phyloP scores from a whole-genome alignment of 441 rosid genomes.

The Dalechampia spathulata region DNA sequence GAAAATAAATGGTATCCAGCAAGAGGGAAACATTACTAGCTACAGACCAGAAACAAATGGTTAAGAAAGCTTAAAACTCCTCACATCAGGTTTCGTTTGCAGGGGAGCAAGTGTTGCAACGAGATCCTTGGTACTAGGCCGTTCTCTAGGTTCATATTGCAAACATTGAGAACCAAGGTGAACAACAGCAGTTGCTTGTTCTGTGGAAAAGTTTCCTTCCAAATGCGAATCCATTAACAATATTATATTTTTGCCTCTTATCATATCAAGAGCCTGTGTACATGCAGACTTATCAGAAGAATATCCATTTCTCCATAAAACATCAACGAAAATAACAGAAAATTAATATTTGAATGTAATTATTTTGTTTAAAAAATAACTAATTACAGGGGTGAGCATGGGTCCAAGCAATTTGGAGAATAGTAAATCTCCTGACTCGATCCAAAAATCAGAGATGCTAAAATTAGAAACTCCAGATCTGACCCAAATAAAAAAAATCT shows the following conservation, averaged over 20 bases:
- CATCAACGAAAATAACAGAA: no score
- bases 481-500: no score
- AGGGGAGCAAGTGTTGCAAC: slow-evolving; percentile 70
- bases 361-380: no score
- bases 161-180: slow-evolving; percentile 88
- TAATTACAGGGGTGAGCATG: no score
- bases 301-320: no score
- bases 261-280: slow-evolving; percentile 92
- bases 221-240: slow-evolving; percentile 91
- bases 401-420: no score
- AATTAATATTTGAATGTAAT: no score
- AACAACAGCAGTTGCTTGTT: slow-evolving; percentile 86
- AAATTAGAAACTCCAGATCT: no score
- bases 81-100: slow-evolving; percentile 77
- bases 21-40: not conserved
- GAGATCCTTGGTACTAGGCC: slow-evolving; percentile 77
- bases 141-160: slow-evolving; percentile 88
- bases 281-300: slow-evolving; percentile 12
- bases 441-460: no score
- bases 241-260: slow-evolving; percentile 72
- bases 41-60: no score
- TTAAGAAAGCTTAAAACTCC: slow-evolving; percentile 9
- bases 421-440: no score
- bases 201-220: slow-evolving; percentile 86
- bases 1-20: no score